Conservation (phyloP, 225 moss, liverwort and hornwort species). For the Physcomitrellopsis africana region DNA sequence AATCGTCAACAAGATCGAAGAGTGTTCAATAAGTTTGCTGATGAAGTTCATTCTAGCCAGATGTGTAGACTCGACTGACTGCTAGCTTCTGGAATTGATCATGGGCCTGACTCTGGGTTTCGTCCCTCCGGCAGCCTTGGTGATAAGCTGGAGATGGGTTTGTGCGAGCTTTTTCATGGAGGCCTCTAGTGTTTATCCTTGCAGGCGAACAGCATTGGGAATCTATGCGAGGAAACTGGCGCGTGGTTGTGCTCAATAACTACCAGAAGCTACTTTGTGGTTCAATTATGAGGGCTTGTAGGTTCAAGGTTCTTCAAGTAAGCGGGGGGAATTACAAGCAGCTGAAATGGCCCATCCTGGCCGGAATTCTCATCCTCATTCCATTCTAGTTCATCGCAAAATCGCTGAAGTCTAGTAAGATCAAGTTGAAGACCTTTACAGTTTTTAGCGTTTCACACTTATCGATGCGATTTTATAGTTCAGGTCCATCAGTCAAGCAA, state of each 20-base stretch:
- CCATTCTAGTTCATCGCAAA: slow-evolving; percentile 71
- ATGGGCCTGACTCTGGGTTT: too few relatives aligned
- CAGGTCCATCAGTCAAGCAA: background rate
- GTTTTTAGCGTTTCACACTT: background rate
- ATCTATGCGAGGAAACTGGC: slow-evolving; percentile 60
- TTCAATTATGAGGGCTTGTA: slow-evolving; percentile 65
- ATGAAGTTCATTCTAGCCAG: background rate
- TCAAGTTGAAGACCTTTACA: slow-evolving; percentile 38
- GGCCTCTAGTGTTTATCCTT: slow-evolving; percentile 61
- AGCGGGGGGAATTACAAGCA: slow-evolving; percentile 50
- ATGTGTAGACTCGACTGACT: background rate
- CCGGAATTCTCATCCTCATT: slow-evolving; percentile 59
- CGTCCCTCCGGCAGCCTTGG: too few relatives aligned
- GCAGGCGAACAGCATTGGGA: slow-evolving; percentile 56
- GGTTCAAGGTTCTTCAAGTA: slow-evolving; percentile 65
- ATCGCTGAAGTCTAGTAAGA: slow-evolving; percentile 39
- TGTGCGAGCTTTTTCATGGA: slow-evolving; percentile 66
- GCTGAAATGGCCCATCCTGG: slow-evolving; percentile 61
- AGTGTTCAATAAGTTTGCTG: background rate
- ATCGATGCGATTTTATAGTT: background rate
- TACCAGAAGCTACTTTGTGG: slow-evolving; percentile 57
- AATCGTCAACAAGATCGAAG: background rate
- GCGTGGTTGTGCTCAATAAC: slow-evolving; percentile 65
- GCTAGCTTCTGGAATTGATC: background rate
- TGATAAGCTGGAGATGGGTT: background rate